Evolutionary conservation across 805 yeast species (phyloP).

Genomic region (Teunomyces lycoperdinae): DNA sequence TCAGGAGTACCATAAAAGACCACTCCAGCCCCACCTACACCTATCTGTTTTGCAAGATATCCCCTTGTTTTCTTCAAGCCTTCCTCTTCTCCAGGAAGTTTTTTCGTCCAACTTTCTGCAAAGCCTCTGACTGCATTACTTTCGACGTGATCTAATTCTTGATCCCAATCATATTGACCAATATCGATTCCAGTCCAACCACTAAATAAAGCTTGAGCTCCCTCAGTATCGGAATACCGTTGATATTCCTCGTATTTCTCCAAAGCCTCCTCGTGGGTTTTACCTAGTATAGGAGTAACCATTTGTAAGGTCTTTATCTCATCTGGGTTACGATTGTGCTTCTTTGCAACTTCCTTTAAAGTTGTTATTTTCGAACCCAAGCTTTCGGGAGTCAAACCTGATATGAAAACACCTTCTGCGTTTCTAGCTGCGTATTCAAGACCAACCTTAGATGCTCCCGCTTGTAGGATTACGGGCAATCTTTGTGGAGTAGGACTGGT

Average conservation of each 20-base stretch:
- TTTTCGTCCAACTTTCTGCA: slow-evolving; percentile 3
- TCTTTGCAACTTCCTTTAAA: slow-evolving; percentile 1
- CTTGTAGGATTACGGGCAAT: slow-evolving; percentile 5
- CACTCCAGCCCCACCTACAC: slow-evolving; percentile 5
- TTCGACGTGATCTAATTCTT: slow-evolving; percentile 3
- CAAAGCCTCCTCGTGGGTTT: slow-evolving; percentile 3
- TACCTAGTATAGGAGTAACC: slow-evolving; percentile 1
- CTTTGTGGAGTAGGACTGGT: slow-evolving; percentile 5
- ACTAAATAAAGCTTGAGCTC: slow-evolving; percentile 5
- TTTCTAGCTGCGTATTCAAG: slow-evolving; percentile 4
- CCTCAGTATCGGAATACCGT: slow-evolving; percentile 1
- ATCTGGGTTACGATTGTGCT: not conserved
- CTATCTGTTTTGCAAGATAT: slow-evolving; percentile 3
- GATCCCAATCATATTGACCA: slow-evolving; percentile 1
- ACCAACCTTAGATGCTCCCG: slow-evolving; percentile 3
- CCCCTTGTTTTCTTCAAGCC: slow-evolving; percentile 4
- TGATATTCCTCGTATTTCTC: slow-evolving; percentile 1
- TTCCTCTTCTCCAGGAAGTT: slow-evolving; percentile 3
- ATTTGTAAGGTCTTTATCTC: slow-evolving; percentile 3
- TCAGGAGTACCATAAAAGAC: slow-evolving; percentile 4
- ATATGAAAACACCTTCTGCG: slow-evolving; percentile 3
- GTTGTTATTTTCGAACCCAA: not conserved
- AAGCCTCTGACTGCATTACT: slow-evolving; percentile 4
- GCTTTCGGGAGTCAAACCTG: slow-evolving; percentile 1
- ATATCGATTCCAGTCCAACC: slow-evolving; percentile 6